Evolutionary conservation across 73 alveolate genomes (phyloP), one percentile per base, ranked within the genome.

Genomic region (Loxodes magnus): DNA sequence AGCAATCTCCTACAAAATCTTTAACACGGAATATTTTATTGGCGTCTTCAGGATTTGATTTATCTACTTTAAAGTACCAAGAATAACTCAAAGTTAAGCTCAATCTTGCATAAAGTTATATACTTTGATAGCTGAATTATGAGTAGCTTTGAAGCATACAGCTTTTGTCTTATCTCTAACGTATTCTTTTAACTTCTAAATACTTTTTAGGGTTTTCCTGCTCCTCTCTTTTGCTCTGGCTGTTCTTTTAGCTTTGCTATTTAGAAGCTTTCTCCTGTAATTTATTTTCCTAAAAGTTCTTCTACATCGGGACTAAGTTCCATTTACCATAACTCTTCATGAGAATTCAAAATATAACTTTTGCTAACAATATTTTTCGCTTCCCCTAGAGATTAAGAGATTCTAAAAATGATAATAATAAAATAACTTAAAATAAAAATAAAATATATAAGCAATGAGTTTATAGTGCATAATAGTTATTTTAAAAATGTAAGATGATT

Each of bases 1-100:
- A 77, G 2, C 86, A 67, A 43, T 73, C 92, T 43, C 92, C 92
- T 37, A 60, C 78, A 51, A 77, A 77, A 42, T 77, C 92, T 53
- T 53, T 64, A 14, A 77, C 84, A 15, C 41, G 50, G 83, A 77
- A 77, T 39, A 77, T 22, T 25, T 77, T 74, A n/a, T 29, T 49
- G 26, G 67, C 50, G 3, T 72, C 80, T 20, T 70, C 67, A n/a
- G 34, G 52, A 10, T 61, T 48, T 1, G 22, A 42, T 25, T 46
- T 70, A 53, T 71, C 71, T 0, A 68, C 52, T 61, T 68, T 69
- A 51, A 72, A 77, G 33, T 49, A 43, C 92, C 92, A 77, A 41
- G 60, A 71, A 35, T 77, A 77, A 19, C 75, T 26, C 10, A 77
- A 51, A 14, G 77, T 64, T 23, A 77, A 30, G 42, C 20, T 49